Conservation (phyloP, 1,284 basidiomycete genomes). For the Agroathelia rolfsii region DNA sequence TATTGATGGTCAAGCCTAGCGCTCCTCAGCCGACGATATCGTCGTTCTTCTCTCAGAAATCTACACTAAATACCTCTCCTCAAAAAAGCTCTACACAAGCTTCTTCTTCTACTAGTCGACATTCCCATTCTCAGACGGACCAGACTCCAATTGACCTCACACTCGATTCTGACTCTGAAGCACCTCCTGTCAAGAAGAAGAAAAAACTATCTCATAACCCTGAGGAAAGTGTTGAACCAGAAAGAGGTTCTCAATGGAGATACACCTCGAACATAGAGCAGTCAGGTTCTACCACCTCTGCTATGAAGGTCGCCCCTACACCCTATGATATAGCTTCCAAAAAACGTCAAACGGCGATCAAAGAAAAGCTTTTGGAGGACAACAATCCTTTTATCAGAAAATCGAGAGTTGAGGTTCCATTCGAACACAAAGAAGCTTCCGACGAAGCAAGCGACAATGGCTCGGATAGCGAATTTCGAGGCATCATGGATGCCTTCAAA, state of each 20-base stretch:
- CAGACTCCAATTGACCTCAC: constrained; percentile 62
- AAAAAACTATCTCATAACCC: constrained; percentile 18
- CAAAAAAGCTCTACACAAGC: too few relatives aligned
- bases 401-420: constrained; percentile 14
- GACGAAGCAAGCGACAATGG: constrained; percentile 23
- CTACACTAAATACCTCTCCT: constrained; percentile 20
- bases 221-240: too few relatives aligned
- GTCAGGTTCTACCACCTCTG: constrained; percentile 27
- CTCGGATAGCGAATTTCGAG: constrained; percentile 38
- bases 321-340: constrained; percentile 15
- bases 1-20: too few relatives aligned
- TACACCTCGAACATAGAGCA: too few relatives aligned
- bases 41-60: constrained; percentile 37
- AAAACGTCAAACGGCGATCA: constrained; percentile 40
- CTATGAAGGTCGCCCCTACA: constrained; percentile 11
- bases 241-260: too few relatives aligned
- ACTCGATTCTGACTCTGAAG: constrained; percentile 19
- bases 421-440: constrained; percentile 16
- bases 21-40: constrained; percentile 46
- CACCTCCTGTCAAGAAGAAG: constrained; percentile 30
- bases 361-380: constrained; percentile 41
- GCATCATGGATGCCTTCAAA: constrained; percentile 39
- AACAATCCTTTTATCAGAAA: constrained; percentile 25
- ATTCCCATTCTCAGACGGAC: too few relatives aligned
- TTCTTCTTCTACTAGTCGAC: too few relatives aligned